These are phyloP conservation scores for Strobilomyces dryophilus DNA, from an alignment of 768 basidiomycete species.

Conservation along the genomic window DNA sequence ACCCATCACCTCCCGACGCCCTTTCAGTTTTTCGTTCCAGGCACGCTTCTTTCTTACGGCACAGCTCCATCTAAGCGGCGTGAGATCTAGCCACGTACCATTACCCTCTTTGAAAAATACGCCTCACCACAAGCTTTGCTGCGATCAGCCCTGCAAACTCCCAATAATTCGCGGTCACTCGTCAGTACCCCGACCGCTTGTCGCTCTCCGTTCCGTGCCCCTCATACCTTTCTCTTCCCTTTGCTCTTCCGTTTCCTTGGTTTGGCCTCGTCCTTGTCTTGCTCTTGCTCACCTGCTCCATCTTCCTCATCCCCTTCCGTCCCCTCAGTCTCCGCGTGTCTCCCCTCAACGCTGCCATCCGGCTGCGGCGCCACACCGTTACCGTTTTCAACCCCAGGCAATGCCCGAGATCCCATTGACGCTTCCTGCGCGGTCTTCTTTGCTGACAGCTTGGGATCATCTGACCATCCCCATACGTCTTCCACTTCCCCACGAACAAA, in stretches of 20 bases:
- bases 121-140: neutral
- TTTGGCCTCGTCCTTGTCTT: neutral
- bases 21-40: slow-evolving; percentile 1
- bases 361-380: slow-evolving; percentile 15
- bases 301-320: slow-evolving; percentile 13
- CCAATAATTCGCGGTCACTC: slow-evolving; percentile 1
- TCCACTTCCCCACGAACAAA: slow-evolving; percentile 61
- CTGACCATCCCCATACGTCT: slow-evolving; percentile 70
- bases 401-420: slow-evolving; percentile 6
- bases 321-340: slow-evolving; percentile 4
- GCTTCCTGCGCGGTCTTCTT: slow-evolving; percentile 14
- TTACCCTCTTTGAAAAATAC: slow-evolving; percentile 1
- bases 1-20: neutral
- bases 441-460: slow-evolving; percentile 38
- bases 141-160: slow-evolving; percentile 10
- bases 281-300: neutral
- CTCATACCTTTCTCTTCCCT: slow-evolving; percentile 17
- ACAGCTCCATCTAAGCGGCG: slow-evolving; percentile 5
- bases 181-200: slow-evolving; percentile 1
- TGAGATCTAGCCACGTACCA: slow-evolving; percentile 8
- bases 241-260: slow-evolving; percentile 20
- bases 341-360: slow-evolving; percentile 13
- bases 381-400: slow-evolving; percentile 17
- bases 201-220: neutral
- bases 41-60: slow-evolving; percentile 17